Percentiles rank a stretch among this genome's conserved stretches.
These are phyloP conservation scores for Papiliotrema terrestris DNA, from an alignment of 1,284 basidiomycete genomes.

Conservation along the genomic window DNA sequence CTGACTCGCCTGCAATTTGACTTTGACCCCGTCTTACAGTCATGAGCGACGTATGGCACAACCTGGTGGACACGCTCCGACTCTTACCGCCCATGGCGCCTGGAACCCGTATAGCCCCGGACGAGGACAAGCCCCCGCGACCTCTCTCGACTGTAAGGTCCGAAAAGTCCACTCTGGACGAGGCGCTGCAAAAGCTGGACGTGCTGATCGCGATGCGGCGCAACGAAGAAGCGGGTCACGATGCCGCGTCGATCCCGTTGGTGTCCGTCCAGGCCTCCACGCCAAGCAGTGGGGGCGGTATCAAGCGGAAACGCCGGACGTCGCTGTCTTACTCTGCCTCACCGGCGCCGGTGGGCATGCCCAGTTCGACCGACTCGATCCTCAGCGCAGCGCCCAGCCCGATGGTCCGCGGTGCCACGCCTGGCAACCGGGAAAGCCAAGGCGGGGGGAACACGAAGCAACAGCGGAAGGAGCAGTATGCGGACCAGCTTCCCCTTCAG, in stretches of 20 bases:
- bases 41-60: slow-evolving; percentile 40
- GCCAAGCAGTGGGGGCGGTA: slow-evolving; percentile 1
- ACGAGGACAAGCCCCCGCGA: slow-evolving; percentile 9
- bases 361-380: slow-evolving; percentile 7
- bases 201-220: slow-evolving; percentile 27
- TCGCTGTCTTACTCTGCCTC: slow-evolving; percentile 13
- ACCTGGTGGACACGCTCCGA: slow-evolving; percentile 39
- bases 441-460: slow-evolving; percentile 5
- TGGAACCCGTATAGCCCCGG: not conserved
- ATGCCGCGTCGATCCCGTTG: not conserved
- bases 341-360: slow-evolving; percentile 6
- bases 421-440: slow-evolving; percentile 14
- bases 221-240: slow-evolving; percentile 1
- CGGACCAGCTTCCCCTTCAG: slow-evolving; percentile 48
- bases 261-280: slow-evolving; percentile 3
- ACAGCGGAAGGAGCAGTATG: slow-evolving; percentile 25
- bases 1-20: not conserved
- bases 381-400: slow-evolving; percentile 19
- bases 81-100: slow-evolving; percentile 25
- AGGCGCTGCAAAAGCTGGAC: slow-evolving; percentile 38
- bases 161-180: slow-evolving; percentile 32
- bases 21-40: slow-evolving; percentile 8
- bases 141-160: slow-evolving; percentile 6
- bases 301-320: slow-evolving; percentile 20
- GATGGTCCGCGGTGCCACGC: slow-evolving; percentile 13